These are phyloP conservation scores for Schwanniomyces occidentalis DNA, from an alignment of 805 yeast genomes.

Conservation along the genomic window DNA sequence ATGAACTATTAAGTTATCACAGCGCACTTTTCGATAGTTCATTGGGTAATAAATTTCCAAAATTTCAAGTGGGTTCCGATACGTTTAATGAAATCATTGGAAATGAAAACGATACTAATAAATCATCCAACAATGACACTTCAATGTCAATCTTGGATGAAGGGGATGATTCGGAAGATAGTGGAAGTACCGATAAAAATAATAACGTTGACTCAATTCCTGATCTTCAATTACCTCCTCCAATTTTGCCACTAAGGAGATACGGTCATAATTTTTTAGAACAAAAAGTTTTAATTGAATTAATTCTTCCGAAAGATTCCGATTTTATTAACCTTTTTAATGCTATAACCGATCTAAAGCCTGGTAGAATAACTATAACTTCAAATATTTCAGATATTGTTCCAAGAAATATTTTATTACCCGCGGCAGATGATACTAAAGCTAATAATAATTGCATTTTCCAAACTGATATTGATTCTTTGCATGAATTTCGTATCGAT, in stretches of 20 bases:
- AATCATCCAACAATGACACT: not conserved
- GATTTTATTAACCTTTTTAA: conserved; percentile 50
- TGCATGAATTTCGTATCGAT: conserved; percentile 65
- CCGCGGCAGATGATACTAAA: conserved; percentile 58
- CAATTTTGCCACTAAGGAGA: conserved; percentile 87
- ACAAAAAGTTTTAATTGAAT: conserved; percentile 80
- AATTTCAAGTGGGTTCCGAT: not conserved
- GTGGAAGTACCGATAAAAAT: conserved; percentile 30
- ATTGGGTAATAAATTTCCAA: not conserved
- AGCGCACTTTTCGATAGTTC: conserved; percentile 10
- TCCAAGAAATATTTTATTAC: conserved; percentile 82
- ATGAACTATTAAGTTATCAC: conserved; percentile 55
- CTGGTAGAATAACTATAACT: conserved; percentile 82
- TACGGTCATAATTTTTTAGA: conserved; percentile 96
- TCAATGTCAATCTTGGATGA: conserved; percentile 30
- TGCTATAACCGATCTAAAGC: conserved; percentile 46
- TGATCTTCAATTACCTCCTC: conserved; percentile 90
- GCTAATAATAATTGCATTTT: conserved; percentile 68
- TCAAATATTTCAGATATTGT: conserved; percentile 77
- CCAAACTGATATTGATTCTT: conserved; percentile 75
- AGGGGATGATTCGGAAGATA: conserved; percentile 39
- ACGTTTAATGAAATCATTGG: not conserved
- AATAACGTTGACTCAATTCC: conserved; percentile 75
- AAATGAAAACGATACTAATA: conserved; percentile 2
- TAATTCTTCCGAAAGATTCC: conserved; percentile 56